Percentiles rank a stretch among this genome's conserved stretches.
Conservation (phyloP, 2,329 filamentous ascomycete genomes). For the Pseudonectria buxi region DNA sequence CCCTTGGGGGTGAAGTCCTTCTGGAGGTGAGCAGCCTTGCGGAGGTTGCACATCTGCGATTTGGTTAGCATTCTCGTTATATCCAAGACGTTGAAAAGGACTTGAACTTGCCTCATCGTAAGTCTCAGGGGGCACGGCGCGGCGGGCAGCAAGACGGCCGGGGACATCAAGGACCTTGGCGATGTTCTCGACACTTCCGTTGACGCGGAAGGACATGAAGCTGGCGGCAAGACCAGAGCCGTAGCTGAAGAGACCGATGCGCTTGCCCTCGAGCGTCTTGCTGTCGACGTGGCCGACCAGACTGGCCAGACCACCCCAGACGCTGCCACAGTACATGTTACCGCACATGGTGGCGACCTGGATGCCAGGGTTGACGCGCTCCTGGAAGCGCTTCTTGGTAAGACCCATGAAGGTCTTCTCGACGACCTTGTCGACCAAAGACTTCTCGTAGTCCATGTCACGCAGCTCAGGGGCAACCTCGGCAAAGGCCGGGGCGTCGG, state of each 20-base stretch:
- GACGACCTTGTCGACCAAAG: conserved; percentile 71
- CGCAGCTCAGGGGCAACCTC: conserved; percentile 71
- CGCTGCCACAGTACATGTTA: conserved; percentile 63
- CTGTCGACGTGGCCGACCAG: conserved; percentile 59
- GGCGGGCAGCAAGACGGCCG: conserved; percentile 58
- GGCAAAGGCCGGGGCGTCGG: conserved; percentile 59
- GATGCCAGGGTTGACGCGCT: conserved; percentile 66
- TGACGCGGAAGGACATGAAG: conserved; percentile 67
- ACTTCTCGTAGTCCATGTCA: conserved; percentile 73
- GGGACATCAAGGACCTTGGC: conserved; percentile 63
- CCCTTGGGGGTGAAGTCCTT: conserved; percentile 70
- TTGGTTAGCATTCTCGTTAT: conserved; percentile 13
- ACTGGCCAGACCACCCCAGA: conserved; percentile 70
- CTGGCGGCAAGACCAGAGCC: conserved; percentile 67
- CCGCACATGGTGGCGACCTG: conserved; percentile 71
- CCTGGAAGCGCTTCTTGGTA: conserved; percentile 77
- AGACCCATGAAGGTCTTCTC: conserved; percentile 83
- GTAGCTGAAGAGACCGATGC: conserved; percentile 71
- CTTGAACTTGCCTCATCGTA: conserved; percentile 61
- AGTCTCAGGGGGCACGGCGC: conserved; percentile 59
- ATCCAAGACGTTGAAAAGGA: background rate
- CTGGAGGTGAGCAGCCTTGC: conserved; percentile 76
- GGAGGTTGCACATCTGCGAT: conserved; percentile 67
- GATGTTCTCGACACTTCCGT: conserved; percentile 63
- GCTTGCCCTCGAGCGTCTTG: conserved; percentile 61